phyloP scores from a whole-genome alignment of 2,329 filamentous ascomycete species.

The Paecilomyces fulvus region DNA sequence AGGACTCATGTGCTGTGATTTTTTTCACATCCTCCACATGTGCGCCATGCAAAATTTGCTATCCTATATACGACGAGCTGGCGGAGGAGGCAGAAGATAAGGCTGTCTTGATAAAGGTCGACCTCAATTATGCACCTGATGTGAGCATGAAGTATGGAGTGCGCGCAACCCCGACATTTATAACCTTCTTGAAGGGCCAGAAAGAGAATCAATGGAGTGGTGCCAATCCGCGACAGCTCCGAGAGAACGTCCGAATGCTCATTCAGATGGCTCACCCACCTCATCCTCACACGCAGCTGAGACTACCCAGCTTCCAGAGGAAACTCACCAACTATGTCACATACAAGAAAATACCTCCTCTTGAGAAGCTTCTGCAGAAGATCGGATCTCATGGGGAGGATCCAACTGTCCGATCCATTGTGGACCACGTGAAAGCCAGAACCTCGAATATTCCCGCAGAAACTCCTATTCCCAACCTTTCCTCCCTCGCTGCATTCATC shows the following conservation, averaged over 20 bases:
- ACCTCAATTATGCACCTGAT: slow-evolving; percentile 59
- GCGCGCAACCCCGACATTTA: slow-evolving; percentile 76
- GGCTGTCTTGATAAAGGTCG: slow-evolving; percentile 71
- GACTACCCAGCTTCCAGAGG: slow-evolving; percentile 61
- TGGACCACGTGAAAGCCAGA: slow-evolving; percentile 61
- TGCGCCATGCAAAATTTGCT: slow-evolving; percentile 72
- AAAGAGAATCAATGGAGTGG: slow-evolving; percentile 76
- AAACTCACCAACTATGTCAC: slow-evolving; percentile 59
- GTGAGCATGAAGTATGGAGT: slow-evolving; percentile 60
- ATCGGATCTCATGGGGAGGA: slow-evolving; percentile 57
- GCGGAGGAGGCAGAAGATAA: slow-evolving; percentile 63
- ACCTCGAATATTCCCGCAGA: slow-evolving; percentile 52
- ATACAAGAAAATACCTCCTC: slow-evolving; percentile 70
- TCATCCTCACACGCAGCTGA: slow-evolving; percentile 66
- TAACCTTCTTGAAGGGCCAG: slow-evolving; percentile 69
- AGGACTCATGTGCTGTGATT: slow-evolving; percentile 63
- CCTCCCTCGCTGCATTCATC: slow-evolving; percentile 55
- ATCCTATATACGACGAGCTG: slow-evolving; percentile 72
- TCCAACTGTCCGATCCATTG: slow-evolving; percentile 54
- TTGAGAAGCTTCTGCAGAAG: slow-evolving; percentile 73
- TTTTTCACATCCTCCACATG: slow-evolving; percentile 92
- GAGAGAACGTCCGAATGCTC: slow-evolving; percentile 63
- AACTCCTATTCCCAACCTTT: slow-evolving; percentile 62
- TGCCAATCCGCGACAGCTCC: slow-evolving; percentile 59
- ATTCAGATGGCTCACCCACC: slow-evolving; percentile 65